Conservation (phyloP, 495 filamentous ascomycete genomes). For the Recurvomyces mirabilis region DNA sequence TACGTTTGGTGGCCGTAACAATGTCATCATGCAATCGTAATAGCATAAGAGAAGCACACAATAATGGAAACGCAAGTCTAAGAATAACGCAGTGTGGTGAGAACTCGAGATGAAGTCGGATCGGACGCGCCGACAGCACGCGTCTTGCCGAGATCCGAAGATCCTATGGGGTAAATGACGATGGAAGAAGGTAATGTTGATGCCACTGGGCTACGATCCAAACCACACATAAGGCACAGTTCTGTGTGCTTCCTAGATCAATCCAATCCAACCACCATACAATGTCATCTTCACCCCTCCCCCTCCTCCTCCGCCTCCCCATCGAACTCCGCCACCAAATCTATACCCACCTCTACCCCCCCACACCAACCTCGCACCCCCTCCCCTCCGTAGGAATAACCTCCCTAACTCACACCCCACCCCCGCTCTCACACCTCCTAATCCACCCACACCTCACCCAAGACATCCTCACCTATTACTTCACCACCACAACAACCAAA, state of each 20-base stretch:
- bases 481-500: conserved; percentile 17
- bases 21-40: conserved; percentile 11
- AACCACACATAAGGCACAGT: too few species aligned
- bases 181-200: too few species aligned
- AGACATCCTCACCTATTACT: conserved; percentile 18
- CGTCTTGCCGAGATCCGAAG: not conserved
- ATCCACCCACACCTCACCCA: conserved; percentile 14
- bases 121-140: not conserved
- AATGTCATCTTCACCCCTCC: too few species aligned
- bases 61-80: not conserved
- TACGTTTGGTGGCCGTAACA: conserved; percentile 5
- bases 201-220: too few species aligned
- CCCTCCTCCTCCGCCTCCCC: conserved; percentile 16
- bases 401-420: conserved; percentile 16
- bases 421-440: conserved; percentile 7
- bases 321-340: conserved; percentile 22
- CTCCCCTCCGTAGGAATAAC: conserved; percentile 19
- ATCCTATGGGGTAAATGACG: too few species aligned
- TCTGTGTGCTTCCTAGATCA: too few species aligned
- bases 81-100: too few species aligned
- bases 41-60: not conserved
- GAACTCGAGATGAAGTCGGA: too few species aligned
- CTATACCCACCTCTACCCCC: conserved; percentile 13
- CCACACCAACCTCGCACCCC: conserved; percentile 12
- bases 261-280: too few species aligned